Evolutionary conservation across 495 filamentous ascomycete species (phyloP), one percentile per base, ranked within the genome.

Genomic region (Neurospora sp.): DNA sequence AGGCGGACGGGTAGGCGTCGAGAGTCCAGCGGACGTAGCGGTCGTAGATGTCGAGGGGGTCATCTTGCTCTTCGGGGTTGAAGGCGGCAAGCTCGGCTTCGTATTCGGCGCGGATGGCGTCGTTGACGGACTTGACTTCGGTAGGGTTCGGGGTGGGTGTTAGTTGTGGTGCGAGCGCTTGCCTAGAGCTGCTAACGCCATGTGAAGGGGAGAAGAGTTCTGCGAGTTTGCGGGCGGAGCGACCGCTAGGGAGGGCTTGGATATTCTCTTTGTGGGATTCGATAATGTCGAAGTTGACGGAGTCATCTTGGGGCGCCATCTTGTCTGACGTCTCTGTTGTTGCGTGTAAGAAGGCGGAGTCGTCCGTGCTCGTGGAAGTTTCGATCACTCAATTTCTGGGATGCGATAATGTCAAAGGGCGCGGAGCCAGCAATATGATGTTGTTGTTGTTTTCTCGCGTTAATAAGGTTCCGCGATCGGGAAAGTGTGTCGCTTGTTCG

Each of bases 201-300:
- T 80, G 88, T 71, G 85, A 88, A 76, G 89, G 89, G 39, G 93
- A 92, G 84, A 93, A 96, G 69, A 94, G 89, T 46, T 90, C 88
- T n/a, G 90, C 94, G 39, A 99, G 90, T 20, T 93, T 92, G 83
- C 91, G 91, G 18, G 96, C 96, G 39, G 94, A 98, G 71, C 96
- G 90, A 42, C 96, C 96, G 69, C 93, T 91, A 2, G 96, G 93
- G 46, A 98, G 87, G 14, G 94, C 91, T 79, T 97, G 94, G 54
- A 98, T 97, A 79, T 99, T 98, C 82, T 99, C 96, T 83, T 99
- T 99, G 78, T 97, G 94, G 59, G 87, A 88, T 81, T 99, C 96
- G 83, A 99, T 98, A 74, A 98, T 89, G 74, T 97, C 92, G 86
- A 99, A 98, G 82, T 96, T 89, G 79, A 97, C 92, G 18, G 85